A percentile compares a stretch with the other conserved stretches of the same genome.
These are phyloP conservation scores for Gossypioides kirkii DNA, from an alignment of 345 rosid species.

Conservation along the genomic window DNA sequence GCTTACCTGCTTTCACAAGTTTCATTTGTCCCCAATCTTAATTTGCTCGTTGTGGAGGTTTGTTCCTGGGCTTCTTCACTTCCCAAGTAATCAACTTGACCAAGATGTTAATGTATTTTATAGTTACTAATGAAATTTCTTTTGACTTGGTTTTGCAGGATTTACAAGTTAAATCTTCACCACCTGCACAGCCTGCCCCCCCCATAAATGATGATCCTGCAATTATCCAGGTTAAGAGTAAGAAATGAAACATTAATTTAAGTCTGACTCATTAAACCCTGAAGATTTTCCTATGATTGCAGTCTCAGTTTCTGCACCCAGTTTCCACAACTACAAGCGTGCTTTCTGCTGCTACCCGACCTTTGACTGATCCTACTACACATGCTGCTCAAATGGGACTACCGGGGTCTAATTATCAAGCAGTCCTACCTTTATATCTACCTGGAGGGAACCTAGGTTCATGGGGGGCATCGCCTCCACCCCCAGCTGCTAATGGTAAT, in stretches of 20 bases:
- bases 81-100: neutral
- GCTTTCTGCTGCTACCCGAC: slow-evolving; percentile 51
- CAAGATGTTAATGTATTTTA: neutral
- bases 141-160: slow-evolving; percentile 44
- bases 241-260: neutral
- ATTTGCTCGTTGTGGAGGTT: neutral
- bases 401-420: slow-evolving; percentile 65
- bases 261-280: slow-evolving; percentile 13
- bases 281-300: slow-evolving; percentile 23
- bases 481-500: slow-evolving; percentile 49
- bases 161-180: slow-evolving; percentile 88
- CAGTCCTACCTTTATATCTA: slow-evolving; percentile 68
- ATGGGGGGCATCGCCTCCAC: slow-evolving; percentile 73
- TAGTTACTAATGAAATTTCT: neutral
- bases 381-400: slow-evolving; percentile 55
- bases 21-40: neutral
- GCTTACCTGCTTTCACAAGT: neutral
- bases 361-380: slow-evolving; percentile 48
- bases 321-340: slow-evolving; percentile 47
- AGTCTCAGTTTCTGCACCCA: slow-evolving; percentile 83
- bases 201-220: slow-evolving; percentile 84
- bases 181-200: slow-evolving; percentile 63
- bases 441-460: slow-evolving; percentile 76
- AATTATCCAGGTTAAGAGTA: slow-evolving; percentile 67
- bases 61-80: neutral